Conservation (phyloP, 768 basidiomycete genomes). For the Gymnopilus dilepis region DNA sequence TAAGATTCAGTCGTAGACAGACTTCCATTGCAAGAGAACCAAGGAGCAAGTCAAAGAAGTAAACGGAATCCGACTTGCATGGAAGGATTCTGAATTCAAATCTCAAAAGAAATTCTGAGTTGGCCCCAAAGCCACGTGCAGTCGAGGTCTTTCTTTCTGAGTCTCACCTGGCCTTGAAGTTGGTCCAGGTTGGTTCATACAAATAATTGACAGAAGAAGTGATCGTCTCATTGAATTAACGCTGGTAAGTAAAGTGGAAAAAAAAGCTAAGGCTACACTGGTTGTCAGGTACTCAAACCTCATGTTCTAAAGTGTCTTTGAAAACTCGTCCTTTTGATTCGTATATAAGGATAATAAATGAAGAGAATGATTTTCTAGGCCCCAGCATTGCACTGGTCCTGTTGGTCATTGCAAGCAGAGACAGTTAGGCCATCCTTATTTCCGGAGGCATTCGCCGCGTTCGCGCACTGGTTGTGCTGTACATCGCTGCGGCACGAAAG, state of each 20-base stretch:
- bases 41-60: not conserved
- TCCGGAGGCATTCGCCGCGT: conserved; percentile 57
- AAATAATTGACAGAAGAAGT: too few relatives aligned
- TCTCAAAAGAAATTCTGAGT: not conserved
- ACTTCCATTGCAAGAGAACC: too few relatives aligned
- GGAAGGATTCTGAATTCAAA: too few relatives aligned
- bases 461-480: conserved; percentile 63
- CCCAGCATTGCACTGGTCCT: conserved; percentile 43
- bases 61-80: too few relatives aligned
- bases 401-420: conserved; percentile 49
- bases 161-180: too few relatives aligned
- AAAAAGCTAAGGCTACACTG: conserved; percentile 8
- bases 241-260: too few relatives aligned
- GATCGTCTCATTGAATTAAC: not conserved
- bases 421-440: conserved; percentile 54
- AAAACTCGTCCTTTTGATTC: not conserved
- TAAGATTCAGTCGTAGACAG: not conserved
- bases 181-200: too few relatives aligned
- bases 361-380: conserved; percentile 7
- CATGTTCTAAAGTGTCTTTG: conserved; percentile 3
- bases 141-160: too few relatives aligned
- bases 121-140: too few relatives aligned
- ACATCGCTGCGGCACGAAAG: conserved; percentile 42
- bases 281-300: not conserved
- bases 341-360: not conserved